Evolutionary conservation across 305 asterid genomes (phyloP).

Genomic region (Rubia peregrina): DNA sequence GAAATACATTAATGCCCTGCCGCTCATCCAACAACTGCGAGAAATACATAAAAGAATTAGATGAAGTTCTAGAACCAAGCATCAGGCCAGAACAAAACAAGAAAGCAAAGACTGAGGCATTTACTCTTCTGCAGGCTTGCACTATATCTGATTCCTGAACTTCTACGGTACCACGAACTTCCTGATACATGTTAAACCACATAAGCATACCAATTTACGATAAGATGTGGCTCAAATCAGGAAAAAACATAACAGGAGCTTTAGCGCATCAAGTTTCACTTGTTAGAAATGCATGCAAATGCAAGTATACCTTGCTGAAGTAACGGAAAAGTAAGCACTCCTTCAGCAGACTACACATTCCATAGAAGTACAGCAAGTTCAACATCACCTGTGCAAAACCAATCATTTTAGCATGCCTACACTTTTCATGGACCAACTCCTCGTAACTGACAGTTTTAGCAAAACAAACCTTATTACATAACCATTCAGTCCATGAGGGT

Average conservation of each 20-base stretch:
- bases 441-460: not conserved
- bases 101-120: slow-evolving; percentile 22
- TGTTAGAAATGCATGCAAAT: not conserved
- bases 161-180: slow-evolving; percentile 62
- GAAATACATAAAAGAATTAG: slow-evolving; percentile 10
- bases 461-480: slow-evolving; percentile 62
- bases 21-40: slow-evolving; percentile 78
- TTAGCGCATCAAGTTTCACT: not conserved
- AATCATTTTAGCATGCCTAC: slow-evolving; percentile 6
- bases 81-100: not conserved
- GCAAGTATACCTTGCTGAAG: slow-evolving; percentile 77
- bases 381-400: slow-evolving; percentile 61
- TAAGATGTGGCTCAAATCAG: not conserved
- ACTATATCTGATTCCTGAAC: slow-evolving; percentile 77
- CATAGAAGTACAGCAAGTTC: slow-evolving; percentile 69
- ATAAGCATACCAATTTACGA: not conserved
- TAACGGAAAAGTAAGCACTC: slow-evolving; percentile 69
- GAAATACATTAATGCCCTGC: slow-evolving; percentile 63
- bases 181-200: slow-evolving; percentile 41
- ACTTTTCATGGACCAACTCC: not conserved
- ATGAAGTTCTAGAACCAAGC: not conserved
- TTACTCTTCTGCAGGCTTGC: slow-evolving; percentile 82
- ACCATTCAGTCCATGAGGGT: slow-evolving; percentile 93
- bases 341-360: slow-evolving; percentile 65
- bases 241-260: not conserved